A percentile compares a stretch with the other conserved stretches of the same genome.
These are phyloP conservation scores for Metarhizium guizhouense DNA, from an alignment of 2,329 filamentous ascomycete genomes.

Conservation along the genomic window DNA sequence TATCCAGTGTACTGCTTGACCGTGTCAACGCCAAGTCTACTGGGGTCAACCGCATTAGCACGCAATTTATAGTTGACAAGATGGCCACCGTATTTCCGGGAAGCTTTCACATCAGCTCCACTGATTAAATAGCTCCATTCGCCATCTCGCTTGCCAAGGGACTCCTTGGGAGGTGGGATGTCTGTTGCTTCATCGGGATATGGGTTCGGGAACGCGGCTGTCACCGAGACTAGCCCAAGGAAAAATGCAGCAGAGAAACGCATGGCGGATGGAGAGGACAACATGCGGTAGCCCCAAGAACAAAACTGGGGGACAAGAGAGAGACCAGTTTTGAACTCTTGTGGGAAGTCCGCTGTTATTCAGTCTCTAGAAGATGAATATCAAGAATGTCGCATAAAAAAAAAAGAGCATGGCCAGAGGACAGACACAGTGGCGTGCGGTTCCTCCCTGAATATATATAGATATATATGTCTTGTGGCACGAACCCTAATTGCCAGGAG, in stretches of 20 bases:
- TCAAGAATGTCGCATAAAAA: too few species aligned
- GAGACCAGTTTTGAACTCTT: too few species aligned
- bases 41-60: conserved; percentile 82
- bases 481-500: too few species aligned
- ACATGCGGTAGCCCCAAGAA: not conserved
- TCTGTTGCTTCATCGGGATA: not conserved
- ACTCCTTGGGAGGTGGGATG: not conserved
- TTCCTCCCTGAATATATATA: too few species aligned
- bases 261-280: not conserved
- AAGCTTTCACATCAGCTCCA: not conserved
- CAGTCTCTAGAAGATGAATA: too few species aligned
- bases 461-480: too few species aligned
- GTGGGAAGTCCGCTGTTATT: too few species aligned
- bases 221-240: not conserved
- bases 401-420: too few species aligned
- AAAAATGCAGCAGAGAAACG: not conserved
- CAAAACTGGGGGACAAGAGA: not conserved
- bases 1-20: conserved; percentile 98
- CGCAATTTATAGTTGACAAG: conserved; percentile 65
- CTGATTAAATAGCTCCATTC: not conserved
- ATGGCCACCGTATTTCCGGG: not conserved
- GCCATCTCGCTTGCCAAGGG: not conserved
- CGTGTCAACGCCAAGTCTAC: conserved; percentile 71
- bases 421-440: too few species aligned
- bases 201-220: not conserved